Evolutionary conservation across 768 basidiomycete species (phyloP), one percentile per base, ranked within the genome.

Genomic region (Kwoniella europaea): DNA sequence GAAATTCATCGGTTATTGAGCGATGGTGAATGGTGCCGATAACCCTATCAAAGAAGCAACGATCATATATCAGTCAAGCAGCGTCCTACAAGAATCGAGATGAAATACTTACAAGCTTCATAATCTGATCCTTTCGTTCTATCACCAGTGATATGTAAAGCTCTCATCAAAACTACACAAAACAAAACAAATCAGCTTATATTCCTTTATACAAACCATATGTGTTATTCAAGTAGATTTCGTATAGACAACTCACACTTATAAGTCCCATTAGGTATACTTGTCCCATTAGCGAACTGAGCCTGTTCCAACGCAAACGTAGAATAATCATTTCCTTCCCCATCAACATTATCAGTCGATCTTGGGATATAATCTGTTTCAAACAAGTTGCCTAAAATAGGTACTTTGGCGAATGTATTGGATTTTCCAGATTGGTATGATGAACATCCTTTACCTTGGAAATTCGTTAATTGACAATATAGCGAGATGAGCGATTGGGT

Each of bases 311-410:
- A 73, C 6, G 76, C 69, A 18, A 83, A 73, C 16, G 77, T 77
- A 68, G 77, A 80, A 73, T 82, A 83, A 63, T 76, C 75, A 57
- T 71, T 67, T 9, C 76, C 76, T 41, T 78, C 80, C 42, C 82
- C 80, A 62, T 79, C 83, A 27, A 61, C 63, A 57, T 74, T 70
- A 41, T 70, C 68, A 4, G 68, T 70, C 18, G 87, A 87, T 52
- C 89, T 85, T 12, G 86, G 79, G 52, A 86, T 74, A 77, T 86
- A 89, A 66, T 86, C 85, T 13, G 85, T 75, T 67, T 88, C 86
- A 42, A 82, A 84, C 4, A 90, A 74, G 18, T 86, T 81, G 15
- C 89, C 89, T 20, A 89, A 20, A 46, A 86, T 86, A 78, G 78
- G 88, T 85, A 61, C 86, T 76, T 73, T 74, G 46, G 68, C 64